A percentile compares a stretch with the other conserved stretches of the same genome.
These are phyloP conservation scores for Rhodofomes roseus DNA, from an alignment of 1,284 basidiomycete species.

Conservation along the genomic window DNA sequence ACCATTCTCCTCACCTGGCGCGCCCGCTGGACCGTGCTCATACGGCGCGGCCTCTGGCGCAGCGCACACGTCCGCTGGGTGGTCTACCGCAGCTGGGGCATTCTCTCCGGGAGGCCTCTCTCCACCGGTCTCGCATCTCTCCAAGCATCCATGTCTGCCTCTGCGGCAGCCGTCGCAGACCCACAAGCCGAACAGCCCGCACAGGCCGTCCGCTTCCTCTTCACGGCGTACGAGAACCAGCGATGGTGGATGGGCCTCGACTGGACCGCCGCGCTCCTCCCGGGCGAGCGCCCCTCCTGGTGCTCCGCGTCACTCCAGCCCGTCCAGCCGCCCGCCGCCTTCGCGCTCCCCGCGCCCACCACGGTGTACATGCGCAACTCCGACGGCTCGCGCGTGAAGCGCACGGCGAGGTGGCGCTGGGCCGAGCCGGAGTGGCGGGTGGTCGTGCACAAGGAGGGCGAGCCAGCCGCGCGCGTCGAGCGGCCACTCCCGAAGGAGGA, in stretches of 20 bases:
- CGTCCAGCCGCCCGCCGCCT: constrained; percentile 62
- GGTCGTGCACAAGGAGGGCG: constrained; percentile 55
- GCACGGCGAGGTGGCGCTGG: constrained; percentile 82
- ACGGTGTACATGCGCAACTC: constrained; percentile 50
- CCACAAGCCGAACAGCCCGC: constrained; percentile 23
- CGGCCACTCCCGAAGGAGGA: constrained; percentile 56
- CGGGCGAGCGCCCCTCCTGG: constrained; percentile 90
- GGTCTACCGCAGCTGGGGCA: constrained; percentile 43
- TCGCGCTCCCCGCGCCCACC: constrained; percentile 50
- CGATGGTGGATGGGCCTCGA: constrained; percentile 91
- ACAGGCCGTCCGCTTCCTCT: constrained; percentile 67
- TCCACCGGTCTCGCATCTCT: constrained; percentile 25
- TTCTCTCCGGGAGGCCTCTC: constrained; percentile 51
- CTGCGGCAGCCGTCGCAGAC: constrained; percentile 24
- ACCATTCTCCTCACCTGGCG: constrained; percentile 58
- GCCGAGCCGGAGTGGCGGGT: constrained; percentile 86
- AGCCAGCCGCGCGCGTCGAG: constrained; percentile 49
- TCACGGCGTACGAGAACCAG: constrained; percentile 92
- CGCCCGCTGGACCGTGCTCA: constrained; percentile 58
- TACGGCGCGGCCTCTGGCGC: constrained; percentile 51
- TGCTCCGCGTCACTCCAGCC: constrained; percentile 57
- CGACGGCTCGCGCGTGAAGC: constrained; percentile 53
- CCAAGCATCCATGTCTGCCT: constrained; percentile 16
- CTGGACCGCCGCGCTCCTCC: constrained; percentile 91
- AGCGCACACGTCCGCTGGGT: constrained; percentile 69